Evolutionary conservation across 1,284 basidiomycete species (phyloP).

Genomic region (Macrocystidia cucumis): DNA sequence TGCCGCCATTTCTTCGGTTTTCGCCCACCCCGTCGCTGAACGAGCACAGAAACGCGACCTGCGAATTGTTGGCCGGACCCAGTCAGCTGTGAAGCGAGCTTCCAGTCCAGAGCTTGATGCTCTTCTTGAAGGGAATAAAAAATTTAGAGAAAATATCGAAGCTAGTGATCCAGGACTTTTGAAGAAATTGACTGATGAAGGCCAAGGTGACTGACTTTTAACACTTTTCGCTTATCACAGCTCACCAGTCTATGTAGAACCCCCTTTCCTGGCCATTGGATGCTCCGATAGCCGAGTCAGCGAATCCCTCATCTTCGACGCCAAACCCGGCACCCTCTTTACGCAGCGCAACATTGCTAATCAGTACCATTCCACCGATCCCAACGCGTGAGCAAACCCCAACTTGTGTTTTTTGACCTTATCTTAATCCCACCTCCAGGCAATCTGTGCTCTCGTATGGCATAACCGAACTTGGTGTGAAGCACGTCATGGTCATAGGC

Average conservation of each 20-base stretch:
- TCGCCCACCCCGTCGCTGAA: neutral
- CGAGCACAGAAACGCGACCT: too few species aligned
- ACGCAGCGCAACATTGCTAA: slow-evolving; percentile 26
- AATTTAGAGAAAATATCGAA: slow-evolving; percentile 18
- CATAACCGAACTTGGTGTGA: slow-evolving; percentile 21
- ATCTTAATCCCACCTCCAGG: slow-evolving; percentile 10
- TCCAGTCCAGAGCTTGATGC: slow-evolving; percentile 13
- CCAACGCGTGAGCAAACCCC: slow-evolving; percentile 19
- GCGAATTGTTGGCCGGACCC: neutral
- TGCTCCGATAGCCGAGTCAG: slow-evolving; percentile 28
- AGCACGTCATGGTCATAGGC: slow-evolving; percentile 28
- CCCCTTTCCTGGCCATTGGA: slow-evolving; percentile 28
- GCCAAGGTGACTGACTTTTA: slow-evolving; percentile 17
- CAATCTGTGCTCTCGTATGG: slow-evolving; percentile 24
- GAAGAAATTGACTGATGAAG: slow-evolving; percentile 18
- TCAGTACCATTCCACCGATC: slow-evolving; percentile 22
- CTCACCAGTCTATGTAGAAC: slow-evolving; percentile 14
- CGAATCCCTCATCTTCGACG: slow-evolving; percentile 26
- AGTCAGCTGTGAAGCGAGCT: neutral
- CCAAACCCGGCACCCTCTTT: slow-evolving; percentile 26
- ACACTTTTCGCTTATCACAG: neutral
- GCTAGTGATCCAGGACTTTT: slow-evolving; percentile 18
- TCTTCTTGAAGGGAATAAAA: slow-evolving; percentile 20
- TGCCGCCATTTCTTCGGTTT: neutral
- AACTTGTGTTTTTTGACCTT: neutral